These are phyloP conservation scores for Massarina eburnea DNA, from an alignment of 2,329 filamentous ascomycete species.

Conservation along the genomic window DNA sequence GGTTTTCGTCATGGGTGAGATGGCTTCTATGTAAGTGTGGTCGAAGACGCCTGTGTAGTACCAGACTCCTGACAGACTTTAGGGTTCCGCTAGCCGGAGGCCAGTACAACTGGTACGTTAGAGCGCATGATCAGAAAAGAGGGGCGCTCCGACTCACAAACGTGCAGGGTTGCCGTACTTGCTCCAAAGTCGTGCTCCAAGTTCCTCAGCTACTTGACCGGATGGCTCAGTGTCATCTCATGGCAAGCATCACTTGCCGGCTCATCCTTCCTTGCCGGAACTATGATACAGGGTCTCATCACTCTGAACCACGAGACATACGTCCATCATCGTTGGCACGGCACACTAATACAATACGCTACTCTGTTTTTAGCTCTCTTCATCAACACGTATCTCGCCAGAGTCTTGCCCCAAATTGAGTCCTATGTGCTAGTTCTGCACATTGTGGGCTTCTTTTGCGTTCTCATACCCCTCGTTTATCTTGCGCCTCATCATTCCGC, in stretches of 20 bases:
- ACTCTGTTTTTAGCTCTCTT: constrained; percentile 27
- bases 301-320: constrained; percentile 46
- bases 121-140: constrained; percentile 25
- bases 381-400: constrained; percentile 49
- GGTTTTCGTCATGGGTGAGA: constrained; percentile 5
- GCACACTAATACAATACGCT: constrained; percentile 51
- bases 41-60: constrained; percentile 22
- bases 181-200: constrained; percentile 13
- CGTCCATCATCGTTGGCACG: constrained; percentile 45
- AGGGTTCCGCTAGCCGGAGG: constrained; percentile 7
- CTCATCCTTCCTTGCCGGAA: constrained; percentile 46
- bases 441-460: constrained; percentile 47
- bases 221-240: constrained; percentile 50
- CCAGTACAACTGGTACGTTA: constrained; percentile 36
- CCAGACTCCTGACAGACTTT: background rate
- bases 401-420: constrained; percentile 47
- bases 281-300: constrained; percentile 42
- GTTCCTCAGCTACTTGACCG: constrained; percentile 29
- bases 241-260: constrained; percentile 51
- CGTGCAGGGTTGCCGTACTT: constrained; percentile 33
- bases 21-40: constrained; percentile 23
- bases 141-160: no score
- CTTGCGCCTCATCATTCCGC: constrained; percentile 31
- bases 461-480: constrained; percentile 37
- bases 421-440: constrained; percentile 47